Base-by-base conservation (phyloP, 164 flowering plant species). In the Houttuynia cordata region DNA sequence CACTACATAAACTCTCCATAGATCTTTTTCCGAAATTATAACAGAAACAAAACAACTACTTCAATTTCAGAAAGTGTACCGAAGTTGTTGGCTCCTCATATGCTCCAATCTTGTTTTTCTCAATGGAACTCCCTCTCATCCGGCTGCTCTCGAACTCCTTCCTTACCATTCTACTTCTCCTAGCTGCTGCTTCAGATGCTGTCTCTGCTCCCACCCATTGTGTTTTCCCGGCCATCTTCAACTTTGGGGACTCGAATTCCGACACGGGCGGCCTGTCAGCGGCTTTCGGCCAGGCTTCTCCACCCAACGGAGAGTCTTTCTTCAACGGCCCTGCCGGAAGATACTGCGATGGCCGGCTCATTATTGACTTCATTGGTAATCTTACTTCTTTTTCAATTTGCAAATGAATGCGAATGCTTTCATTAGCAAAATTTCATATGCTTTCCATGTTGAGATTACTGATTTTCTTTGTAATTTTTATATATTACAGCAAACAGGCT, bases 401-500 rank as follows among this genome's bases (percentile, higher is more conserved):
- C n/a, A n/a, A n/a, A n/a, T n/a, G n/a, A n/a, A n/a, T n/a, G n/a
- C n/a, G n/a, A n/a, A n/a, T n/a, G n/a, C n/a, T n/a, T n/a, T n/a
- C n/a, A n/a, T n/a, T n/a, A n/a, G n/a, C n/a, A n/a, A n/a, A n/a
- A n/a, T n/a, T n/a, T n/a, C n/a, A n/a, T n/a, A n/a, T n/a, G n/a
- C n/a, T n/a, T n/a, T n/a, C n/a, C n/a, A n/a, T n/a, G n/a, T n/a
- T n/a, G n/a, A n/a, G n/a, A n/a, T n/a, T n/a, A n/a, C n/a, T n/a
- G n/a, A n/a, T n/a, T n/a, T n/a, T n/a, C n/a, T n/a, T n/a, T n/a
- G n/a, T n/a, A n/a, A n/a, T n/a, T n/a, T n/a, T n/a, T n/a, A n/a
- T n/a, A 19, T 49, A 14, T 51, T 54, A 23, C 59, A 57, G 59
- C 59, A 15, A 17, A 52, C 57, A 67, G 67, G 64, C 57, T 79